A percentile compares a stretch with the other conserved stretches of the same genome.
Evolutionary conservation across 2,329 filamentous ascomycete species (phyloP).

Genomic region (Fusarium robinianum): DNA sequence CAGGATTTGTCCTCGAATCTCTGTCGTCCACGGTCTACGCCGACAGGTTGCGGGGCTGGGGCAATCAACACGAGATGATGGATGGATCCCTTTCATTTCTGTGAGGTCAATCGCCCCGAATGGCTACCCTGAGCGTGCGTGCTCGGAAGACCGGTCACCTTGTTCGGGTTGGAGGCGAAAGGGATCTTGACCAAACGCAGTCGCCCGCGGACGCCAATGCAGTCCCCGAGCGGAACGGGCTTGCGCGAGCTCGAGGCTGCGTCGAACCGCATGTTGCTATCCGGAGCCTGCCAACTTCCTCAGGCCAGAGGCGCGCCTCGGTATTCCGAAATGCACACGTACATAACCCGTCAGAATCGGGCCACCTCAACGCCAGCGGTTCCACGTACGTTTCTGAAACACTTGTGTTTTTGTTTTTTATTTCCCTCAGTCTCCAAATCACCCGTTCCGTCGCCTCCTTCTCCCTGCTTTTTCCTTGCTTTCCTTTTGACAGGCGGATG

Average conservation of each 20-base stretch:
- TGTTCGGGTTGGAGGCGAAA: no score
- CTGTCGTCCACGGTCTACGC: conserved; percentile 33
- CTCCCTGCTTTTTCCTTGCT: conserved; percentile 2
- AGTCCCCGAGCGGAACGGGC: no score
- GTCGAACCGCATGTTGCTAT: no score
- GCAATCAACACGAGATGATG: conserved; percentile 40
- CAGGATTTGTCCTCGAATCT: conserved; percentile 20
- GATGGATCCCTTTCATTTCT: conserved; percentile 39
- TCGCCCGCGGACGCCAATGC: no score
- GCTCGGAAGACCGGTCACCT: no score
- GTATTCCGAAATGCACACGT: no score
- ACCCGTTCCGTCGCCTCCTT: conserved; percentile 17
- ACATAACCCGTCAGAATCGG: conserved; percentile 25
- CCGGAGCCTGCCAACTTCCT: no score
- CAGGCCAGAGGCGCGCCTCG: no score
- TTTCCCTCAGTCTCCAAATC: no score
- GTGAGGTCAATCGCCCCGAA: conserved; percentile 5
- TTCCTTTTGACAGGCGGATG: conserved; percentile 11
- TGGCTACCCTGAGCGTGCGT: background rate
- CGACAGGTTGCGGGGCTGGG: conserved; percentile 35
- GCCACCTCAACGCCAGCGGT: conserved; percentile 25
- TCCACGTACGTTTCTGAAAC: conserved; percentile 26
- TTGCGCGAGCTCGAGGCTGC: no score
- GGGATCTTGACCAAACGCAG: conserved; percentile 2
- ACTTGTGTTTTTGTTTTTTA: conserved; percentile 16